Conservation (phyloP, 352 stramenopile species). For the Globisporangium viniferum region DNA sequence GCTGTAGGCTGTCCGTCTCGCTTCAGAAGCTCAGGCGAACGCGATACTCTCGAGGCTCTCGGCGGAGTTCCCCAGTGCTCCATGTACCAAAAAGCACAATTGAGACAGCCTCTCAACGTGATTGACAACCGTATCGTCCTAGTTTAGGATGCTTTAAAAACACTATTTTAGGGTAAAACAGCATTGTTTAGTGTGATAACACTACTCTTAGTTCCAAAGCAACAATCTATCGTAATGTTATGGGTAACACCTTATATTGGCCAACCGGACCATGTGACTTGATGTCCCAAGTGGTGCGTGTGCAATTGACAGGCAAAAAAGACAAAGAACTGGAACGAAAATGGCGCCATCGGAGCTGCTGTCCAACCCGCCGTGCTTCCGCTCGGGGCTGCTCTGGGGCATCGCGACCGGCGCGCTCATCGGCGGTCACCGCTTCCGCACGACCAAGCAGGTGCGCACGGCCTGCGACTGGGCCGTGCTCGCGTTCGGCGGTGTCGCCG, state of each 20-base stretch:
- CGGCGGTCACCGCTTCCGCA: constrained; percentile 68
- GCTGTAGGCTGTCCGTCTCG: not conserved
- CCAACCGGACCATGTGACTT: too few species aligned
- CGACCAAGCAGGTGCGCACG: constrained; percentile 43
- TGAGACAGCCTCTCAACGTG: not conserved
- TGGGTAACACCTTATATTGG: too few species aligned
- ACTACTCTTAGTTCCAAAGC: too few species aligned
- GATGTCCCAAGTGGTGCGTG: not conserved
- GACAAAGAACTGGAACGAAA: not conserved
- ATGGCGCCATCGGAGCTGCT: constrained; percentile 36
- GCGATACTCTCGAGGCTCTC: not conserved
- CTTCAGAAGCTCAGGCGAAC: not conserved
- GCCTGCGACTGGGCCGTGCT: constrained; percentile 67
- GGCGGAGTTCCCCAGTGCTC: not conserved
- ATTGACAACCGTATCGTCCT: not conserved
- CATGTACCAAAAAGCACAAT: not conserved
- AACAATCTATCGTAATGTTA: too few species aligned
- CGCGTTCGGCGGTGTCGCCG: constrained; percentile 55
- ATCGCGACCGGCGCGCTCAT: constrained; percentile 59
- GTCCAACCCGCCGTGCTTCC: constrained; percentile 78
- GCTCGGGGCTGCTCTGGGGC: constrained; percentile 74
- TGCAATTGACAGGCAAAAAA: not conserved
- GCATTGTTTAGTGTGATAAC: not conserved
- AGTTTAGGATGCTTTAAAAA: not conserved
- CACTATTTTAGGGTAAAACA: not conserved